Evolutionary conservation across 805 yeast species (phyloP).

Genomic region (Wickerhamomyces alni): DNA sequence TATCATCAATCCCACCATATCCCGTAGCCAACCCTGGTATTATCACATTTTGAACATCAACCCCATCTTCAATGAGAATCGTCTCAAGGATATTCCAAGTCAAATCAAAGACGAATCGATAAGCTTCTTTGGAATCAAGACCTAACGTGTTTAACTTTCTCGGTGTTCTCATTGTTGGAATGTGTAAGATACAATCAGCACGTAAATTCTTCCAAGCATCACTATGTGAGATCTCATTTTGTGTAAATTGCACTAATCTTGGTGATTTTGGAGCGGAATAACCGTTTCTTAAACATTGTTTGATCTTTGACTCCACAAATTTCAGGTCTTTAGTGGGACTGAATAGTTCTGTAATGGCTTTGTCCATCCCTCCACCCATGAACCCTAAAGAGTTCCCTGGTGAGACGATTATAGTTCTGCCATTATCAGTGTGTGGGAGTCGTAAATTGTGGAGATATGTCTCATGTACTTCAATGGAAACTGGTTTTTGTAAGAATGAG

Average conservation of each 20-base stretch:
- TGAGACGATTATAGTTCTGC: constrained; percentile 26
- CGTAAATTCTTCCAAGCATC: constrained; percentile 24
- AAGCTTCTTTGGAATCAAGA: constrained; percentile 5
- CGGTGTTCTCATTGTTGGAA: constrained; percentile 37
- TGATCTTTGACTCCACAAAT: constrained; percentile 20
- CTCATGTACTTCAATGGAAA: background rate
- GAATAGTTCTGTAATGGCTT: constrained; percentile 27
- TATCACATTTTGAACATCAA: constrained; percentile 15
- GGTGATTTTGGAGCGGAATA: constrained; percentile 26
- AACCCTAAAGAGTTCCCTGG: constrained; percentile 36
- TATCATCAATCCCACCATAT: constrained; percentile 28
- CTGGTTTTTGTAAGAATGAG: background rate
- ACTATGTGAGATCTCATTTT: constrained; percentile 14
- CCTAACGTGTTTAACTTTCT: constrained; percentile 9
- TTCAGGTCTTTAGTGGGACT: constrained; percentile 9
- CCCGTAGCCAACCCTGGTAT: constrained; percentile 38
- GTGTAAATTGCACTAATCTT: constrained; percentile 22
- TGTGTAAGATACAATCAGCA: constrained; percentile 28
- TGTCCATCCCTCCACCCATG: constrained; percentile 37
- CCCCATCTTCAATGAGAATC: constrained; percentile 7
- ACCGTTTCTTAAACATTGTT: constrained; percentile 20
- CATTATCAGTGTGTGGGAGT: background rate
- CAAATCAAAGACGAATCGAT: constrained; percentile 29
- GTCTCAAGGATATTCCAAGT: constrained; percentile 29
- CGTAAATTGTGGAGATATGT: background rate